Conservation (phyloP, 1,139 yeast genomes). For the Suhomyces coccinellae region DNA sequence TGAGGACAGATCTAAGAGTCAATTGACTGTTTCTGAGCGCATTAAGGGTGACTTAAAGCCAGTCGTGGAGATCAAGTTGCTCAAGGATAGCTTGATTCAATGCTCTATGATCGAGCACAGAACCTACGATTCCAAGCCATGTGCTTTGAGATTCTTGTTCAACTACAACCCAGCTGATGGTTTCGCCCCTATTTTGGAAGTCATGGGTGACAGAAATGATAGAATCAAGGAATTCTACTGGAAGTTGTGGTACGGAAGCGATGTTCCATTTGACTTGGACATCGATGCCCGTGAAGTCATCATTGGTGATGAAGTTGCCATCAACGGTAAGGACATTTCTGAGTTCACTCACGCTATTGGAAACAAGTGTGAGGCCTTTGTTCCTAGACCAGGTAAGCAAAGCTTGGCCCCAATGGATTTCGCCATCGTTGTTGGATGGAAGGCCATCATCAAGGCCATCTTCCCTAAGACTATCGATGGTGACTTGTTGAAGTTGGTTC, state of each 20-base stretch:
- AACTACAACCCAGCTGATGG: constrained; percentile 82
- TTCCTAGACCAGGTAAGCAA: constrained; percentile 79
- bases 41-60: constrained; percentile 71
- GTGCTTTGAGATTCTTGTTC: constrained; percentile 75
- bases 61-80: constrained; percentile 63
- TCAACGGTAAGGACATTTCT: constrained; percentile 76
- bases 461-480: constrained; percentile 98
- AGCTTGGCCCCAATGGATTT: constrained; percentile 98
- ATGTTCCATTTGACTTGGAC: constrained; percentile 54
- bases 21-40: constrained; percentile 65
- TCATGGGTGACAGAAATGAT: constrained; percentile 85
- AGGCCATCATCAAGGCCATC: constrained; percentile 93
- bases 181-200: constrained; percentile 90
- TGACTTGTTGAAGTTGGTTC: constrained; percentile 90
- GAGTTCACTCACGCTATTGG: constrained; percentile 98
- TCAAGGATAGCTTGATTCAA: constrained; percentile 53
- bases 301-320: constrained; percentile 67
- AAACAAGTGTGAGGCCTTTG: constrained; percentile 95
- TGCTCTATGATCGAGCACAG: constrained; percentile 84
- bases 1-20: constrained; percentile 53
- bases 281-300: constrained; percentile 70
- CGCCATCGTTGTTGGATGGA: constrained; percentile 98
- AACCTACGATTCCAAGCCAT: constrained; percentile 74
- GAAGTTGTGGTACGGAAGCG: constrained; percentile 91
- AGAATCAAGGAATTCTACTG: constrained; percentile 96